Evolutionary conservation across 2,329 filamentous ascomycete genomes (phyloP).

Genomic region (Tothia fuscella): DNA sequence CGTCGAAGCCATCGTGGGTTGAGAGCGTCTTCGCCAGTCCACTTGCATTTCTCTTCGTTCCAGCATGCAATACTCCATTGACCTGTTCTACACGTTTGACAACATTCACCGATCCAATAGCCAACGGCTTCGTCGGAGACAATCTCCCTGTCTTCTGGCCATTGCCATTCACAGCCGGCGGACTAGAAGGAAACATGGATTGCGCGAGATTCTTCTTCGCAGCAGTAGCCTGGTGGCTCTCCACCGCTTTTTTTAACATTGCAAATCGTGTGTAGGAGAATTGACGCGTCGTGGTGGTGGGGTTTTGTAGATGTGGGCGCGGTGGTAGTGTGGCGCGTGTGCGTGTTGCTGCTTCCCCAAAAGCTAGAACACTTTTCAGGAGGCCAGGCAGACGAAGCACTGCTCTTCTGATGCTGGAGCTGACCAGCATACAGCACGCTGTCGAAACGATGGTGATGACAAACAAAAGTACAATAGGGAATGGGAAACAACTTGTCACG

Average conservation of each 20-base stretch:
- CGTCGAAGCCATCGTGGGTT: slow-evolving; percentile 26
- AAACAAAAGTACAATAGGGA: too few species aligned
- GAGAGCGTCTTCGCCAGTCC: slow-evolving; percentile 33
- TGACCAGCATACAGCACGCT: slow-evolving; percentile 28
- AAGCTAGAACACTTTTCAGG: too few species aligned
- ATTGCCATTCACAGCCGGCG: background rate
- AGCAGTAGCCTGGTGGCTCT: background rate
- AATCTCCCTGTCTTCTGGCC: background rate
- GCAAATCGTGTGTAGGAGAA: slow-evolving; percentile 5
- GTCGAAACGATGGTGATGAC: slow-evolving; percentile 14
- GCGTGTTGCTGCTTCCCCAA: too few species aligned
- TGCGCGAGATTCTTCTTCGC: background rate
- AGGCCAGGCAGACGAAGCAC: slow-evolving; percentile 21
- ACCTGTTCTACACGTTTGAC: background rate
- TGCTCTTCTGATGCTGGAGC: slow-evolving; percentile 20
- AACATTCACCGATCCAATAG: background rate
- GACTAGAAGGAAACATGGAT: slow-evolving; percentile 1
- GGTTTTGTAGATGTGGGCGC: background rate
- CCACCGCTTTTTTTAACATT: slow-evolving; percentile 8
- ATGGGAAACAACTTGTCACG: too few species aligned
- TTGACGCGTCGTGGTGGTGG: slow-evolving; percentile 6
- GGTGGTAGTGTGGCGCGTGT: too few species aligned
- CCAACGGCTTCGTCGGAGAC: background rate
- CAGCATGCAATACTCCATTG: slow-evolving; percentile 11
- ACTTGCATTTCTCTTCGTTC: slow-evolving; percentile 34